Evolutionary conservation across 1,284 basidiomycete genomes (phyloP).

Genomic region (Schizophyllum amplum): DNA sequence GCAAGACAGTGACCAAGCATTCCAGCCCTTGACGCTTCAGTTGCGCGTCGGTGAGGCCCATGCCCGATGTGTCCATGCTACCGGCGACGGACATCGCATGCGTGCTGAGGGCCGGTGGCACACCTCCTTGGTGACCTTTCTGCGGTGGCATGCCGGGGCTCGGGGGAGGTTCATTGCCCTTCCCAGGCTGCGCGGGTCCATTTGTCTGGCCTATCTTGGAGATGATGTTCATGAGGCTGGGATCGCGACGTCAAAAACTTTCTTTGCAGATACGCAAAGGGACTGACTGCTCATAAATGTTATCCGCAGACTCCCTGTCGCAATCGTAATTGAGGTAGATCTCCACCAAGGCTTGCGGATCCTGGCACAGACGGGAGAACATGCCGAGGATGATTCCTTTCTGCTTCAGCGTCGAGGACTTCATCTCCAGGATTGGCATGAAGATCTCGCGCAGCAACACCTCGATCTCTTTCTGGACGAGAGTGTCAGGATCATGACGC

Average conservation of each 20-base stretch:
- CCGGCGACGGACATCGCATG: slow-evolving; percentile 62
- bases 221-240: slow-evolving; percentile 88
- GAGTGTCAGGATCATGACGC: slow-evolving; percentile 2
- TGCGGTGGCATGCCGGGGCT: slow-evolving; percentile 50
- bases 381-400: slow-evolving; percentile 87
- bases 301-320: slow-evolving; percentile 85
- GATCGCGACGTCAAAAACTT: slow-evolving; percentile 9
- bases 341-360: slow-evolving; percentile 93
- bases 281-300: slow-evolving; percentile 89
- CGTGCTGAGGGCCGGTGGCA: slow-evolving; percentile 60
- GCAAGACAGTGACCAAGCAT: slow-evolving; percentile 79
- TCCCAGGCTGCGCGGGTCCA: slow-evolving; percentile 37
- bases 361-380: slow-evolving; percentile 82
- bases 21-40: slow-evolving; percentile 85
- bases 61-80: slow-evolving; percentile 52
- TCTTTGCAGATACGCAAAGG: slow-evolving; percentile 2
- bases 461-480: slow-evolving; percentile 91
- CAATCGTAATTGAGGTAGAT: slow-evolving; percentile 98
- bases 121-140: slow-evolving; percentile 36
- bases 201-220: slow-evolving; percentile 81
- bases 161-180: slow-evolving; percentile 40
- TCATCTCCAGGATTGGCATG: slow-evolving; percentile 98
- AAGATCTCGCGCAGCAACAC: slow-evolving; percentile 98
- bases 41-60: slow-evolving; percentile 75
- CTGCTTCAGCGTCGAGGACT: slow-evolving; percentile 90